Percentiles rank a stretch among this genome's conserved stretches.
Evolutionary conservation across 495 filamentous ascomycete genomes (phyloP).

Genomic region (Thozetella sp.): DNA sequence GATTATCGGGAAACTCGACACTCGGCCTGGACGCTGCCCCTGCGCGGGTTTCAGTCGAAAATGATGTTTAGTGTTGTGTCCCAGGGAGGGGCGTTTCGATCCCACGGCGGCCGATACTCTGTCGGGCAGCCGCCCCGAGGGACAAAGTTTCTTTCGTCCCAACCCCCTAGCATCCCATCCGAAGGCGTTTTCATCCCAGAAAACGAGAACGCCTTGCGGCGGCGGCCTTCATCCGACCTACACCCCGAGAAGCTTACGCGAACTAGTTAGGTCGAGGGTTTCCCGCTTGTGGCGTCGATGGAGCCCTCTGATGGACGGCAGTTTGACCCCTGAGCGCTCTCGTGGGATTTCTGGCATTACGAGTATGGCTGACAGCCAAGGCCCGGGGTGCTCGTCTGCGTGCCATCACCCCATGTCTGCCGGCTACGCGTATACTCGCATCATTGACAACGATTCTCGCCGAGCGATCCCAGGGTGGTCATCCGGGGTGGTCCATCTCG

Average conservation of each 20-base stretch:
- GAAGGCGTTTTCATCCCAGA: neutral
- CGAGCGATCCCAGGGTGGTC: neutral
- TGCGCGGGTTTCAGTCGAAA: neutral
- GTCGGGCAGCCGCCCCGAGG: neutral
- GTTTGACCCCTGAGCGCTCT: too few relatives aligned
- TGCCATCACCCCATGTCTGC: too few relatives aligned
- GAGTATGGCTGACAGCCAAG: neutral
- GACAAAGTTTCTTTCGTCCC: neutral
- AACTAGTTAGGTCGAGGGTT: too few relatives aligned
- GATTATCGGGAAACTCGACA: neutral
- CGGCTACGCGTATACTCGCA: too few relatives aligned
- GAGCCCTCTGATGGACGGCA: neutral
- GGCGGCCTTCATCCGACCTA: constrained; percentile 1
- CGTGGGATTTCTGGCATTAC: neutral
- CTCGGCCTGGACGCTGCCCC: too few relatives aligned
- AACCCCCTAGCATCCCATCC: neutral
- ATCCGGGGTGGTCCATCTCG: neutral
- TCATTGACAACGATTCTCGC: too few relatives aligned
- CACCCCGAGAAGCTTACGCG: too few relatives aligned
- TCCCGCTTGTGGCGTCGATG: neutral
- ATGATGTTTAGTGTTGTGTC: neutral
- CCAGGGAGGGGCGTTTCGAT: neutral
- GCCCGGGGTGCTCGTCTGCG: too few relatives aligned
- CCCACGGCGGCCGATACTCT: neutral
- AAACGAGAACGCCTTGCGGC: neutral